Evolutionary conservation across 2,329 filamentous ascomycete genomes (phyloP).

Genomic region (Helotiales sp.): DNA sequence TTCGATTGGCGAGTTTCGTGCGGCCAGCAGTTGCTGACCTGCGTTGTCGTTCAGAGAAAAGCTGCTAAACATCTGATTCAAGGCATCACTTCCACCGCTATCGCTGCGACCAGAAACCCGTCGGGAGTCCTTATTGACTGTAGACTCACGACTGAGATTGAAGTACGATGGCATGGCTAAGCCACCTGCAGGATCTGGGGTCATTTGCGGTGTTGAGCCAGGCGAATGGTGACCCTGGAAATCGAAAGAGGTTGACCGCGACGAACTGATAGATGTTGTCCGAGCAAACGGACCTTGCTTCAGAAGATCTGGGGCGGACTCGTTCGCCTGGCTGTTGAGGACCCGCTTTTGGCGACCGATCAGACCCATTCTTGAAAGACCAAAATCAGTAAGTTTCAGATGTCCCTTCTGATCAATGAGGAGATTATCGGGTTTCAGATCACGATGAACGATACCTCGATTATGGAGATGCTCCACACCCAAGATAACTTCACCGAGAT

Average conservation of each 20-base stretch:
- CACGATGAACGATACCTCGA: slow-evolving; percentile 92
- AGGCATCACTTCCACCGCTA: slow-evolving; percentile 83
- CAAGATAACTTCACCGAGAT: slow-evolving; percentile 93
- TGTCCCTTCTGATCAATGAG: slow-evolving; percentile 97
- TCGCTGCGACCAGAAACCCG: slow-evolving; percentile 85
- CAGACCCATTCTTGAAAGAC: slow-evolving; percentile 93
- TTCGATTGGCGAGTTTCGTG: slow-evolving; percentile 63
- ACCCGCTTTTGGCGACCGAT: slow-evolving; percentile 95
- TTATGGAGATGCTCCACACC: slow-evolving; percentile 95
- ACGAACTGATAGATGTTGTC: slow-evolving; percentile 82
- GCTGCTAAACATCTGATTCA: slow-evolving; percentile 78
- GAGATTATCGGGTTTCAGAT: slow-evolving; percentile 95
- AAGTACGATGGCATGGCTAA: slow-evolving; percentile 93
- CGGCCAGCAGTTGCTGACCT: slow-evolving; percentile 32
- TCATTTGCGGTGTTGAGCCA: slow-evolving; percentile 81
- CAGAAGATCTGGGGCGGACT: slow-evolving; percentile 87
- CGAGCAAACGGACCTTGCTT: slow-evolving; percentile 90
- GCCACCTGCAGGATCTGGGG: slow-evolving; percentile 67
- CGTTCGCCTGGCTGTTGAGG: slow-evolving; percentile 71
- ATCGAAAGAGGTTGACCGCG: slow-evolving; percentile 91
- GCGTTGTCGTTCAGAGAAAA: slow-evolving; percentile 71
- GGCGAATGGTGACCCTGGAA: slow-evolving; percentile 79
- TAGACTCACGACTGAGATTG: slow-evolving; percentile 64
- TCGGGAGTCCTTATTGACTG: slow-evolving; percentile 59
- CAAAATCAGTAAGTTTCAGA: slow-evolving; percentile 96